Percentiles rank a stretch among this genome's conserved stretches.
Evolutionary conservation across 768 basidiomycete genomes (phyloP).

Genomic region (Tricholoma sp.): DNA sequence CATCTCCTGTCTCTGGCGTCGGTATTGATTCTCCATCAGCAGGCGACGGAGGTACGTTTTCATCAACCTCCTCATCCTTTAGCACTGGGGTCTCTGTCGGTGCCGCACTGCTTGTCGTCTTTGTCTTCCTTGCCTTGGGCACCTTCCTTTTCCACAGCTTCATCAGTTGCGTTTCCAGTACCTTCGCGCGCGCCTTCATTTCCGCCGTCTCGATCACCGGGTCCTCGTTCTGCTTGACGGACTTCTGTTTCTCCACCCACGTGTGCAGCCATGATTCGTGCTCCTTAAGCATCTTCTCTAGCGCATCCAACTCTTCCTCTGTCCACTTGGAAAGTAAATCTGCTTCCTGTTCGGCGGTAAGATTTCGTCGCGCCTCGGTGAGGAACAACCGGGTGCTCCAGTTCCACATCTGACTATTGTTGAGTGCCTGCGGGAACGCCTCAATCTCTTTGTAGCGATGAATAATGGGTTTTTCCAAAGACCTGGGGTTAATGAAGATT

Average conservation of each 20-base stretch:
- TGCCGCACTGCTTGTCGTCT: conserved; percentile 25
- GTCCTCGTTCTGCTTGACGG: conserved; percentile 66
- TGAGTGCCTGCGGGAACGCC: conserved; percentile 77
- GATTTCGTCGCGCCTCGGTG: conserved; percentile 67
- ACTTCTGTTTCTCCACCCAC: conserved; percentile 79
- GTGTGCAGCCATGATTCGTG: conserved; percentile 82
- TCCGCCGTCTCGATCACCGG: conserved; percentile 84
- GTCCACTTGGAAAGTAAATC: conserved; percentile 79
- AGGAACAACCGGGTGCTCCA: conserved; percentile 89
- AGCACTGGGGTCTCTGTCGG: conserved; percentile 17
- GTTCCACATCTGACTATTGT: conserved; percentile 82
- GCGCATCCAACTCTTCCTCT: conserved; percentile 71
- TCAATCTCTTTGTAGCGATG: conserved; percentile 87
- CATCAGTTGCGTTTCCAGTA: conserved; percentile 69
- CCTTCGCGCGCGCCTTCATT: conserved; percentile 79
- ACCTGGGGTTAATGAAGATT: conserved; percentile 34
- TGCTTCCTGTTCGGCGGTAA: conserved; percentile 56
- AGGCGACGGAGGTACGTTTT: conserved; percentile 2
- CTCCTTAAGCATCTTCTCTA: conserved; percentile 73
- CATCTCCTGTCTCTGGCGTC: neutral
- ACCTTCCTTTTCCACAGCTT: conserved; percentile 63
- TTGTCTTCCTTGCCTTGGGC: conserved; percentile 57
- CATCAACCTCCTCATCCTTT: conserved; percentile 9
- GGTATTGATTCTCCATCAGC: conserved; percentile 9
- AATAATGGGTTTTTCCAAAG: conserved; percentile 74